Conservation (phyloP, 805 yeast species). For the Nakazawaea peltata region DNA sequence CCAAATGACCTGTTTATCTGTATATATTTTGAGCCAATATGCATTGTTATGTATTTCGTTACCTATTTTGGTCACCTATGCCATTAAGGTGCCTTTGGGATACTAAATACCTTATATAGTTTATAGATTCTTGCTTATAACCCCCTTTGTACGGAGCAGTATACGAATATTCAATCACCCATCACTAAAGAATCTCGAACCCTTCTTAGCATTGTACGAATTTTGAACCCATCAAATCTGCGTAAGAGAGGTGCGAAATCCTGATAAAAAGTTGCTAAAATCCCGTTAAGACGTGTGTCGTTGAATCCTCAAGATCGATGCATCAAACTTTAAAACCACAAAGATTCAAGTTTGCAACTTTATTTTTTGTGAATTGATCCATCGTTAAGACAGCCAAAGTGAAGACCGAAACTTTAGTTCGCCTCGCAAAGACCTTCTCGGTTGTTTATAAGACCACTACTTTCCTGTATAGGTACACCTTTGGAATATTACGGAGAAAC, state of each 20-base stretch:
- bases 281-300: no score
- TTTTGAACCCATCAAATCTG: no score
- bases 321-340: no score
- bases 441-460: conserved; percentile 1
- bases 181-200: no score
- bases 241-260: no score
- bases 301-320: no score
- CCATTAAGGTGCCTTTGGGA: conserved; percentile 21
- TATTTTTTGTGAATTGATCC: no score
- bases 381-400: conserved; percentile 4
- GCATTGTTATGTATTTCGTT: conserved; percentile 34
- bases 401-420: conserved; percentile 7
- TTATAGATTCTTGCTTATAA: neutral
- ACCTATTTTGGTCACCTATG: conserved; percentile 43
- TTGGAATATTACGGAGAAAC: conserved; percentile 7
- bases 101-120: neutral
- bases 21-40: conserved; percentile 42
- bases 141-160: no score
- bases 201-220: no score
- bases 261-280: no score
- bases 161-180: no score
- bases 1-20: conserved; percentile 51
- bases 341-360: no score
- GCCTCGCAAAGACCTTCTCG: conserved; percentile 10
- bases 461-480: conserved; percentile 5